Evolutionary conservation across 768 basidiomycete species (phyloP), one percentile per base, ranked within the genome.

Genomic region (Xerocomellus amylosporus): DNA sequence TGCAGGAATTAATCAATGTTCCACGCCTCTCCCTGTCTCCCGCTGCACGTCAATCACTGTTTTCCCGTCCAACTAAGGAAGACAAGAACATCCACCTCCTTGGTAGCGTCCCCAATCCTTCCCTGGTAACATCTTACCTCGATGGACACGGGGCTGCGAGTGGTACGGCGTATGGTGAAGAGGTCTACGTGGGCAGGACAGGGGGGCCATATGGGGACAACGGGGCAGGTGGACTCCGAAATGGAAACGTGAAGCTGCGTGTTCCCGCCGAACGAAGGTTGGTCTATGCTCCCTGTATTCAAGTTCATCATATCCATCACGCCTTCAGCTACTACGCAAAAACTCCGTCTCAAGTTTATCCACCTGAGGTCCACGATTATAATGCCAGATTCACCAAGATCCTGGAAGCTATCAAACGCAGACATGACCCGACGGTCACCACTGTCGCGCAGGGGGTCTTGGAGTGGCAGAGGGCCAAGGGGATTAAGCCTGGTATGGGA

Each of bases 391-490:
- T 99, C 75, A 99, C 97, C 5, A 87, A 86, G 60, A 71, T 84
- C 34, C 79, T 98, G 9, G 88, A 95, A 43, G 75, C 83, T 22
- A 95, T 99, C 78, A 99, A 99, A 76, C 83, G 79, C 53, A 79
- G 97, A 12, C 97, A 99, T 72, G 96, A 98, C 66, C 96, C 96
- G 0, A 98, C 97, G 0, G 97, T 98, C 8, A 95, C 96, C 7
- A 97, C 95, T 8, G 90, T 98, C 53, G 93, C 92, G 0, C 94
- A 96, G 71, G 96, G 96, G 45, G 90, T 99, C 5, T 77, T 98
- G 55, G 96, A 99, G 69, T 98, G 94, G 94, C 98, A 98, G 68
- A 79, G 84, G 33, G 78, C 55, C 46, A 70, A 62, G n/a, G 68
- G 66, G 22, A 66, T 68, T 2, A 69, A 59, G 39, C 51, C 60